These are phyloP conservation scores for Cryptococcus maquisensis DNA, from an alignment of 1,284 basidiomycete genomes.

Conservation along the genomic window DNA sequence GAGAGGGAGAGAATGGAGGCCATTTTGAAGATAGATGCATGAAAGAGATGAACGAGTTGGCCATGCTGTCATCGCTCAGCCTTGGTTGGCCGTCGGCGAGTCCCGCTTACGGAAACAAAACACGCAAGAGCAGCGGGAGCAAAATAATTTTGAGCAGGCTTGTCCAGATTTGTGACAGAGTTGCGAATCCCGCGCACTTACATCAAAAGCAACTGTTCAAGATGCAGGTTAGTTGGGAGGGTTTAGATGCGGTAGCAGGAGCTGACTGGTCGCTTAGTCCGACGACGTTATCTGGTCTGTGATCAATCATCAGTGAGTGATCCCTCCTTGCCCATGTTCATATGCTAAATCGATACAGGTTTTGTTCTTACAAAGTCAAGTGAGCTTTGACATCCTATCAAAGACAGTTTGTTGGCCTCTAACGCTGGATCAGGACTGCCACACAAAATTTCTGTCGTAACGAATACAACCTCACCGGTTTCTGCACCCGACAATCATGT, in stretches of 20 bases:
- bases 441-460: conserved; percentile 98
- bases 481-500: conserved; percentile 94
- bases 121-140: not conserved
- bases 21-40: conserved; percentile 8
- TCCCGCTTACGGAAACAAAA: not conserved
- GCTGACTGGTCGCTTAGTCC: conserved; percentile 57
- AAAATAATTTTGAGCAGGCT: not conserved
- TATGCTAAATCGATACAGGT: conserved; percentile 26
- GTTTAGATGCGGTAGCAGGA: not conserved
- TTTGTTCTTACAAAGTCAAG: conserved; percentile 99
- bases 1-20: conserved; percentile 32
- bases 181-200: not conserved
- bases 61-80: not conserved
- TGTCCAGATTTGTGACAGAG: not conserved
- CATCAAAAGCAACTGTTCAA: conserved; percentile 1
- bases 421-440: conserved; percentile 60
- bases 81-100: not conserved
- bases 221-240: conserved; percentile 41
- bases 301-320: conserved; percentile 71
- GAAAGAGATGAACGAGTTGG: not conserved
- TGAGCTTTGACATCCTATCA: conserved; percentile 50
- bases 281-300: conserved; percentile 96
- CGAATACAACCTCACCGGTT: conserved; percentile 97
- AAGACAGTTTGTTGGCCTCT: not conserved
- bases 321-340: not conserved